A percentile compares a stretch with the other conserved stretches of the same genome.
Conservation (phyloP, 768 basidiomycete genomes). For the Punctularia strigosozonata region DNA sequence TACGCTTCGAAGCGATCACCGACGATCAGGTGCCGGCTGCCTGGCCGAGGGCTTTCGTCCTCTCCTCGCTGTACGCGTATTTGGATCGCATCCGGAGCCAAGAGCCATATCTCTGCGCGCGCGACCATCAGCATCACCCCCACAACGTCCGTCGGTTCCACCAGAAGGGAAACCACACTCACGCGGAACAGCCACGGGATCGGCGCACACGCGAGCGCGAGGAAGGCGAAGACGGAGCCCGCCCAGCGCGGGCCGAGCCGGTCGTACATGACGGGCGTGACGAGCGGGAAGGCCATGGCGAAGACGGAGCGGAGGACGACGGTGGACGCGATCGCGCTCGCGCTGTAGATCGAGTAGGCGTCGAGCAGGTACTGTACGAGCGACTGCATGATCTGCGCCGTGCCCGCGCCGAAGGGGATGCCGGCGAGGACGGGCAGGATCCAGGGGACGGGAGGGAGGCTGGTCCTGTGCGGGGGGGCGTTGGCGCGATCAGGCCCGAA, state of each 20-base stretch:
- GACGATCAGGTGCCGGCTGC: not conserved
- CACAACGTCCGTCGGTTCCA: conserved; percentile 2
- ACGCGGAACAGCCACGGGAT: conserved; percentile 47
- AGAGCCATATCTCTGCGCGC: conserved; percentile 35
- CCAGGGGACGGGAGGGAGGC: conserved; percentile 43
- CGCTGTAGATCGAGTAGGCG: conserved; percentile 52
- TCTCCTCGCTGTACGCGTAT: conserved; percentile 32
- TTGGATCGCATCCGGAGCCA: conserved; percentile 34
- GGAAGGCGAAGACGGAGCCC: conserved; percentile 40
- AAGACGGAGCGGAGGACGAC: conserved; percentile 54
- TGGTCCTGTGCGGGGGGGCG: conserved; percentile 31
- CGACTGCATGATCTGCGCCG: conserved; percentile 53
- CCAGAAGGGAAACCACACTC: conserved; percentile 15
- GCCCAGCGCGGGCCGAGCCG: conserved; percentile 44
- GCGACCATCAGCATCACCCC: conserved; percentile 3
- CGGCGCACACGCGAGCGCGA: conserved; percentile 39
- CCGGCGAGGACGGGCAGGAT: conserved; percentile 57
- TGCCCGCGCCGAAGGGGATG: conserved; percentile 53
- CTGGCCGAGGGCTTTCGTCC: not conserved
- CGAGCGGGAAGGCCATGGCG: conserved; percentile 52
- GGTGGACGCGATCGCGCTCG: conserved; percentile 58
- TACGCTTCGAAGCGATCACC: no score
- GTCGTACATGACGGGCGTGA: conserved; percentile 39
- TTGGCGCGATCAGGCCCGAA: conserved; percentile 1
- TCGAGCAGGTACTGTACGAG: conserved; percentile 67